These are phyloP conservation scores for Alloteropsis semialata DNA, from an alignment of 176 grass and related monocot genomes.

Conservation along the genomic window DNA sequence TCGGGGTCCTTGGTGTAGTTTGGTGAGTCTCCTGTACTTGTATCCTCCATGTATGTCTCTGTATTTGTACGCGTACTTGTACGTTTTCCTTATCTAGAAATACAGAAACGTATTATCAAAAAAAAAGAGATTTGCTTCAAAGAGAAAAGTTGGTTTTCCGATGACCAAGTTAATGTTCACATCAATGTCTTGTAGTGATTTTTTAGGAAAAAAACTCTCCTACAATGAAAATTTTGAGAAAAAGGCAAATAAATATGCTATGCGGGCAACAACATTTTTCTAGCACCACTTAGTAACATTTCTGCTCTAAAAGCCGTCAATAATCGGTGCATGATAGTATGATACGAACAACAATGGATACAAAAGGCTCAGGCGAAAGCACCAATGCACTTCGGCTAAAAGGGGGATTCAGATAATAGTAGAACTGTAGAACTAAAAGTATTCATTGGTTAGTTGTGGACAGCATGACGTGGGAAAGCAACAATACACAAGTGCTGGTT, in stretches of 20 bases:
- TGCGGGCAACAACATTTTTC: neutral
- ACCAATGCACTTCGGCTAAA: constrained; percentile 2
- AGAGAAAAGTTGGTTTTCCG: neutral
- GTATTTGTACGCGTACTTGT: too few relatives aligned
- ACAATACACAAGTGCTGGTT: neutral
- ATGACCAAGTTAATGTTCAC: neutral
- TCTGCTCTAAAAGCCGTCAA: neutral
- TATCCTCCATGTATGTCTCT: too few relatives aligned
- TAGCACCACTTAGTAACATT: neutral
- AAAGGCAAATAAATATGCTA: neutral
- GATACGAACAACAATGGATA: neutral
- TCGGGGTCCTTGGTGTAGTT: too few relatives aligned
- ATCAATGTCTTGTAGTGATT: neutral
- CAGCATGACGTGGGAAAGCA: neutral
- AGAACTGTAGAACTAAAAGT: neutral
- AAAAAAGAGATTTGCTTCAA: neutral
- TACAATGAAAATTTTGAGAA: neutral
- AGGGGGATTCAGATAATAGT: neutral
- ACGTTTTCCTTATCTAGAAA: too few relatives aligned
- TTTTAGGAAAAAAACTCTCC: too few relatives aligned
- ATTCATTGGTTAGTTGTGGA: neutral
- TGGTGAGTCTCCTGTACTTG: too few relatives aligned
- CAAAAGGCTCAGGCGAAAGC: constrained; percentile 1
- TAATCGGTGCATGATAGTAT: neutral
- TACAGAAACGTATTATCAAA: too few relatives aligned